Evolutionary conservation across 768 basidiomycete species (phyloP).

Genomic region (Lenzites betulinus): DNA sequence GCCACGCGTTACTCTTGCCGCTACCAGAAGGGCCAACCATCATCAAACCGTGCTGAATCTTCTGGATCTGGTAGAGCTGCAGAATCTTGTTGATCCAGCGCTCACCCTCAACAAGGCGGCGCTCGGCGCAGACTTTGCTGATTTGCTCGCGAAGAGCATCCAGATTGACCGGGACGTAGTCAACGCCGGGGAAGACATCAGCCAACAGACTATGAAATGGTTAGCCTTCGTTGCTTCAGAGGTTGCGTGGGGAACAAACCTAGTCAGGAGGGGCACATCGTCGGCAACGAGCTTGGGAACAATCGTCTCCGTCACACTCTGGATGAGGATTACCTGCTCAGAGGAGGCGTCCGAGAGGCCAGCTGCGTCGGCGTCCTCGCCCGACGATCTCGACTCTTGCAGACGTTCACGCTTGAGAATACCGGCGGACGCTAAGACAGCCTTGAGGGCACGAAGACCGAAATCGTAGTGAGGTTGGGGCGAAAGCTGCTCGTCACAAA

Average conservation of each 20-base stretch:
- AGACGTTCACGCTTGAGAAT: conserved; percentile 93
- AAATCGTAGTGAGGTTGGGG: conserved; percentile 99
- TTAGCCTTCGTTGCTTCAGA: conserved; percentile 4
- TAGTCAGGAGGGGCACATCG: conserved; percentile 92
- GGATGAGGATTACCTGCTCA: conserved; percentile 96
- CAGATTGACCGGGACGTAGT: conserved; percentile 87
- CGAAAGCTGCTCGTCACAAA: conserved; percentile 96
- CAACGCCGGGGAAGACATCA: conserved; percentile 96
- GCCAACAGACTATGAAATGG: conserved; percentile 69
- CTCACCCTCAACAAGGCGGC: conserved; percentile 82
- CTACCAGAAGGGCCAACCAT: conserved; percentile 98
- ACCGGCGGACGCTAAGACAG: conserved; percentile 95
- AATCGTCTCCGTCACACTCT: conserved; percentile 98
- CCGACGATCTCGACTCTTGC: conserved; percentile 42
- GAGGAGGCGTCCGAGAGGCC: conserved; percentile 72
- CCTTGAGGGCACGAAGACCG: conserved; percentile 94
- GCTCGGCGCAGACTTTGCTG: conserved; percentile 81
- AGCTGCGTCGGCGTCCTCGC: conserved; percentile 44
- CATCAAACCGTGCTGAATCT: conserved; percentile 99
- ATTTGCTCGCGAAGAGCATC: conserved; percentile 86
- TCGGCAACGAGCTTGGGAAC: conserved; percentile 97
- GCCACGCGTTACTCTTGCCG: conserved; percentile 98
- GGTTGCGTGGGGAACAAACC: conserved; percentile 47
- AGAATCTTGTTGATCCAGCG: conserved; percentile 94
- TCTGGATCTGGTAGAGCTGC: conserved; percentile 98